These are phyloP conservation scores for Lupinus albus DNA, from an alignment of 306 rosid genomes.

Conservation along the genomic window DNA sequence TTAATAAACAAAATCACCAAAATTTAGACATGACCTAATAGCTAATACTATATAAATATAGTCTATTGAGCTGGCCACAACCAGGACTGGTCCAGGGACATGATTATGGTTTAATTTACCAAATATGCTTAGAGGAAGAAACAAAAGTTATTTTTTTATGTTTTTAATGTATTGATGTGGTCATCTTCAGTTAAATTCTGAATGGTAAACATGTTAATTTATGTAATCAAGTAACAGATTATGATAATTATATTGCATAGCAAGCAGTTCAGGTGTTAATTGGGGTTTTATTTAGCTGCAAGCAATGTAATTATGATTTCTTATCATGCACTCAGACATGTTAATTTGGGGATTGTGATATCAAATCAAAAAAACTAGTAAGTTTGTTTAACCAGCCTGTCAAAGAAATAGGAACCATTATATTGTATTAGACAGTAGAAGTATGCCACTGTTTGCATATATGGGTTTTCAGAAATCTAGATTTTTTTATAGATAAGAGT, in stretches of 20 bases:
- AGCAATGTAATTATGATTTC: constrained; percentile 33
- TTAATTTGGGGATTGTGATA: constrained; percentile 32
- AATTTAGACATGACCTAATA: constrained; percentile 27
- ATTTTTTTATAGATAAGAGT: constrained; percentile 3
- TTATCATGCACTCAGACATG: constrained; percentile 13
- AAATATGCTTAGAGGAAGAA: constrained; percentile 28
- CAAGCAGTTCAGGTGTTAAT: constrained; percentile 4
- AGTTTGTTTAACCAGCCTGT: constrained; percentile 30
- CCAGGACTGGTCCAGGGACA: constrained; percentile 40
- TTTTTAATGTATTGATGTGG: constrained; percentile 15
- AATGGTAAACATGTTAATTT: constrained; percentile 14
- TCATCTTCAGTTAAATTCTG: constrained; percentile 3
- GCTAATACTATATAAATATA: neutral
- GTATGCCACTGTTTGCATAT: neutral
- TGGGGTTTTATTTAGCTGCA: constrained; percentile 31
- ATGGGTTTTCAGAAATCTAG: constrained; percentile 34
- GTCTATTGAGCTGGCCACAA: constrained; percentile 49
- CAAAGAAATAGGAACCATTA: constrained; percentile 35
- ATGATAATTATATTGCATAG: constrained; percentile 4
- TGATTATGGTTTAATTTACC: constrained; percentile 36
- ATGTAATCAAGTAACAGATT: constrained; percentile 32
- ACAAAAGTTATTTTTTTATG: neutral
- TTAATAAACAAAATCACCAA: constrained; percentile 30
- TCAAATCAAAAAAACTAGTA: constrained; percentile 41
- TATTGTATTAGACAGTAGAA: constrained; percentile 14